phyloP scores from a whole-genome alignment of 129 eudicot species.

The Flaveria sonorensis region DNA sequence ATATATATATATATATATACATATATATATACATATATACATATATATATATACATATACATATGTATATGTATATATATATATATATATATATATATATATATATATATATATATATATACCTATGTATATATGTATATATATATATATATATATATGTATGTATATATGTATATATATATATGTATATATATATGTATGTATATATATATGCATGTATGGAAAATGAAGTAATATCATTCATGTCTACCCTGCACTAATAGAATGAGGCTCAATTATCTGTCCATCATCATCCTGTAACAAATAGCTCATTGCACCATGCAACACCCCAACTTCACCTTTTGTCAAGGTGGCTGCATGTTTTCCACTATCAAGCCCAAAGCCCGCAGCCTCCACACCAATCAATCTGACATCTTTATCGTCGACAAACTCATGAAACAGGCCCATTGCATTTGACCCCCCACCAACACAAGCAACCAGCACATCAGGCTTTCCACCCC shows the following conservation, averaged over 20 bases:
- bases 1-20: no score
- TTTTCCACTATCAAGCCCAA: slow-evolving; percentile 85
- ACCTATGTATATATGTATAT: no score
- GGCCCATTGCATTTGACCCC: slow-evolving; percentile 96
- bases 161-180: no score
- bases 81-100: no score
- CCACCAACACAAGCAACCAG: slow-evolving; percentile 95
- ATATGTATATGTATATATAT: no score
- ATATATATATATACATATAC: no score
- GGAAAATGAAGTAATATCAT: neutral
- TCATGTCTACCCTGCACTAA: slow-evolving; percentile 76
- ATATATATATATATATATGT: no score
- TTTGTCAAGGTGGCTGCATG: slow-evolving; percentile 91
- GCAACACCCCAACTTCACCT: slow-evolving; percentile 92
- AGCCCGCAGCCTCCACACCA: slow-evolving; percentile 96
- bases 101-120: no score
- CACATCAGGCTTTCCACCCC: slow-evolving; percentile 97
- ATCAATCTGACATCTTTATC: slow-evolving; percentile 82
- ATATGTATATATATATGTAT: no score
- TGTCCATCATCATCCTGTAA: slow-evolving; percentile 97
- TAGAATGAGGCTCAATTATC: slow-evolving; percentile 90
- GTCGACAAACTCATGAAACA: slow-evolving; percentile 85
- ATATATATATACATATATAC: no score
- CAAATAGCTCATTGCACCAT: slow-evolving; percentile 98
- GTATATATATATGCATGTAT: no score